A percentile compares a stretch with the other conserved stretches of the same genome.
These are phyloP conservation scores for Lentinula sp. DNA, from an alignment of 768 basidiomycete species.

Conservation along the genomic window DNA sequence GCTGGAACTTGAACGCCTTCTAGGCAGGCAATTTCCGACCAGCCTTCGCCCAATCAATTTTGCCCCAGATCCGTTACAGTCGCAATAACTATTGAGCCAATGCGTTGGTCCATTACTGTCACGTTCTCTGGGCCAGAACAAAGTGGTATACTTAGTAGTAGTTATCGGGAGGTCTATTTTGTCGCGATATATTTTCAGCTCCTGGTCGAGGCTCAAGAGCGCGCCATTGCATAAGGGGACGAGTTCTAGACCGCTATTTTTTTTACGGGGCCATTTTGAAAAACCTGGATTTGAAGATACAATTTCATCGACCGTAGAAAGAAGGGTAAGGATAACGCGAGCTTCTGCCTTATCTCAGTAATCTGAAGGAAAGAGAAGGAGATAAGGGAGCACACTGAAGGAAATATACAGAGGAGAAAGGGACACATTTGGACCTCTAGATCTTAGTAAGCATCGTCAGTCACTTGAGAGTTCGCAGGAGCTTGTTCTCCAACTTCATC, in stretches of 20 bases:
- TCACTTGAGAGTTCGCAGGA: no score
- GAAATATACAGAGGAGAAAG: no score
- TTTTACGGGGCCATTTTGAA: neutral
- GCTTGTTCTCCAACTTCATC: no score
- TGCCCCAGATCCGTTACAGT: slow-evolving; percentile 74
- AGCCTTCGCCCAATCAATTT: slow-evolving; percentile 68
- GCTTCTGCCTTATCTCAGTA: slow-evolving; percentile 42
- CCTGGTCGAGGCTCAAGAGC: neutral
- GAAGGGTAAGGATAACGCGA: slow-evolving; percentile 7
- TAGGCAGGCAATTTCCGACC: slow-evolving; percentile 58
- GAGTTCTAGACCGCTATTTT: slow-evolving; percentile 71
- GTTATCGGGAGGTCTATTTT: neutral
- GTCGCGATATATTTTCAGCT: neutral
- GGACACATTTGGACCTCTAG: no score
- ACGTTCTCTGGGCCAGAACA: slow-evolving; percentile 59
- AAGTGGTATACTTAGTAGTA: neutral
- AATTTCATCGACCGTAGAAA: neutral
- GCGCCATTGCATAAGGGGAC: slow-evolving; percentile 63
- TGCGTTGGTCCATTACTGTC: slow-evolving; percentile 92
- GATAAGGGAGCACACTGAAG: neutral
- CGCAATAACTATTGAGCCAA: slow-evolving; percentile 80
- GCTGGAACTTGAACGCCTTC: slow-evolving; percentile 39
- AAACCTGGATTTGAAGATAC: no score
- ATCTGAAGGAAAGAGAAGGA: slow-evolving; percentile 60
- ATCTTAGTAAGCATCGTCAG: no score